These are phyloP conservation scores for Schrenkiella parvula DNA, from an alignment of 345 rosid species.

Conservation along the genomic window DNA sequence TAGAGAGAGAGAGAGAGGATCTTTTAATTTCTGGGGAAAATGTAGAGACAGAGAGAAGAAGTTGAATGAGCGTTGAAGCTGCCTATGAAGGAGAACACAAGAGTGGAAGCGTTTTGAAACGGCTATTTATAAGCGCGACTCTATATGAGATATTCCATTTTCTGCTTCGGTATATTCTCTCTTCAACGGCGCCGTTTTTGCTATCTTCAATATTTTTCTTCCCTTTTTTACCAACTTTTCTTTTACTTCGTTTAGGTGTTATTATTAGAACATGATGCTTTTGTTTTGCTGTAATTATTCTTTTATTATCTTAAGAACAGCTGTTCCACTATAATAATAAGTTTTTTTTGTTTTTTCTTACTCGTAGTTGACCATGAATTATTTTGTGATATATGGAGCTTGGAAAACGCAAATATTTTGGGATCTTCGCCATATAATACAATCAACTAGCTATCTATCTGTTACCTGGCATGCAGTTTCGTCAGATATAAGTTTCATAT, in stretches of 20 bases:
- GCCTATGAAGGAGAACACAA: conserved; percentile 20
- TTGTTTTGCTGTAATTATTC: conserved; percentile 25
- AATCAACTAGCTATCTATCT: not conserved
- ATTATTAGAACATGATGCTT: conserved; percentile 7
- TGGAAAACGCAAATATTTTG: not conserved
- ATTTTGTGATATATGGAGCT: not conserved
- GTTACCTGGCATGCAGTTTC: not conserved
- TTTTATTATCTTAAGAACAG: not conserved
- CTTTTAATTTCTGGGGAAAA: not conserved
- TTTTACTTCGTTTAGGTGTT: conserved; percentile 4
- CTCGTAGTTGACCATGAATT: conserved; percentile 13
- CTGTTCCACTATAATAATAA: not conserved
- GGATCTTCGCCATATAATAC: not conserved
- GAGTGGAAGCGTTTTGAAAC: conserved; percentile 1
- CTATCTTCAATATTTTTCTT: not conserved
- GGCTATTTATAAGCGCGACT: conserved; percentile 24
- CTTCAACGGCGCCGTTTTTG: conserved; percentile 6
- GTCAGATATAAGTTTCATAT: not conserved
- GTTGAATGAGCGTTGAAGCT: conserved; percentile 13
- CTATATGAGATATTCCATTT: conserved; percentile 28
- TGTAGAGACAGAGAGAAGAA: not conserved
- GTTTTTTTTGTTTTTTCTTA: not conserved
- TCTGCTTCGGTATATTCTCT: conserved; percentile 25
- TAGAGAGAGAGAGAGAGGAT: not conserved
- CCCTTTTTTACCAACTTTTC: not conserved